Percentiles rank a stretch among this genome's conserved stretches.
Evolutionary conservation across 306 rosid genomes (phyloP).

Genomic region (Ochetophila trinervis): DNA sequence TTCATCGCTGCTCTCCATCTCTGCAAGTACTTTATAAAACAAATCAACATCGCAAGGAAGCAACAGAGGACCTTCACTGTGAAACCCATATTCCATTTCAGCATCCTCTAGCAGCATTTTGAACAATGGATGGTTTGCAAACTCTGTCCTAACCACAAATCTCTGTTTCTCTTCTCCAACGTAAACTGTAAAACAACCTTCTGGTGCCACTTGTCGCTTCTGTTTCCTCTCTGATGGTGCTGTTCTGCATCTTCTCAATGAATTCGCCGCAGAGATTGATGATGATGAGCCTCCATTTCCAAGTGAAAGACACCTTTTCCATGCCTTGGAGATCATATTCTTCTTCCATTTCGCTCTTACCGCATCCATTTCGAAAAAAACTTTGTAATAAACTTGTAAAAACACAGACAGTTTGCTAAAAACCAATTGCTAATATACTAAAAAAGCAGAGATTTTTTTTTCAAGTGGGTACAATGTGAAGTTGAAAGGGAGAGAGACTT

Average conservation of each 20-base stretch:
- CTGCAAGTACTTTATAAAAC: conserved; percentile 46
- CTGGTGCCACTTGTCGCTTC: conserved; percentile 20
- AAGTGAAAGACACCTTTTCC: conserved; percentile 35
- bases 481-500: no score
- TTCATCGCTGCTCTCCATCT: conserved; percentile 40
- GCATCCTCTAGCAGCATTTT: conserved; percentile 57
- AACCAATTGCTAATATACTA: no score
- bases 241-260: background rate
- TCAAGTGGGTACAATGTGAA: no score
- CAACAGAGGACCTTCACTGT: conserved; percentile 58
- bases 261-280: background rate
- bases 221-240: conserved; percentile 5
- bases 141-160: conserved; percentile 45
- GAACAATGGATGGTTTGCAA: conserved; percentile 57
- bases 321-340: conserved; percentile 29
- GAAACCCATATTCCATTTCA: conserved; percentile 55
- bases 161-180: conserved; percentile 57
- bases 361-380: conserved; percentile 23
- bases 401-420: no score
- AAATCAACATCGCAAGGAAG: conserved; percentile 64
- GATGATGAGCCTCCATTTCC: background rate
- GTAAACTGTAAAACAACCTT: conserved; percentile 52
- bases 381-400: background rate
- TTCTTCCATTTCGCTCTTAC: conserved; percentile 36
- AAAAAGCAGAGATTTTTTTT: no score